phyloP scores from a whole-genome alignment of 257 asterid genomes.

The Solanum sejunctum region DNA sequence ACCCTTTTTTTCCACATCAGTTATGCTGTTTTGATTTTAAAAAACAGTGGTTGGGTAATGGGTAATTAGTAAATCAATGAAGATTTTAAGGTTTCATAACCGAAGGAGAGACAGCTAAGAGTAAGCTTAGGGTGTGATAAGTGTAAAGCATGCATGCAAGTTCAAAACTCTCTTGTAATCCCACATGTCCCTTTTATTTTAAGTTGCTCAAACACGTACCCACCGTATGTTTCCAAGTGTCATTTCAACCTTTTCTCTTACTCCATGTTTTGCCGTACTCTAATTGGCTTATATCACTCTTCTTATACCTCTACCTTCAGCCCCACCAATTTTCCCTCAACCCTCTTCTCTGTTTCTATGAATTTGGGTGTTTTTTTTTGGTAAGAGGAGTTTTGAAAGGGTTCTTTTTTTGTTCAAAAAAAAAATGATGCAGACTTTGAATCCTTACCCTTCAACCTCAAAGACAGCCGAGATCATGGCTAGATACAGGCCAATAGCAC shows the following conservation, averaged over 20 bases:
- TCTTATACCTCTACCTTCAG: constrained; percentile 10
- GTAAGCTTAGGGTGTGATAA: constrained; percentile 7
- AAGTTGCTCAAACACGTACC: constrained; percentile 66
- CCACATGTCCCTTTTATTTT: constrained; percentile 58
- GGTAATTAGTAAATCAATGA: not conserved
- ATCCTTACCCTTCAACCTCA: constrained; percentile 37
- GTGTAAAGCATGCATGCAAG: constrained; percentile 71
- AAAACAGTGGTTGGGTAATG: not conserved
- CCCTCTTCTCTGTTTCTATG: not conserved
- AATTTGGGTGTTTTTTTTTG: not conserved
- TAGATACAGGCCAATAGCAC: constrained; percentile 82
- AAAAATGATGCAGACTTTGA: constrained; percentile 58
- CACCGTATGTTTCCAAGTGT: constrained; percentile 70
- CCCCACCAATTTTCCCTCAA: not conserved
- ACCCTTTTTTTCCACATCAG: not conserved
- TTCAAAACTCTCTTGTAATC: constrained; percentile 13
- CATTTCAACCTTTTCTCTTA: constrained; percentile 5
- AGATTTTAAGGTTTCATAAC: not conserved
- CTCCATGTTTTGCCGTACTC: constrained; percentile 53
- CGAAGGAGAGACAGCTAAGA: not conserved
- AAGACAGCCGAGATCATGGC: constrained; percentile 91
- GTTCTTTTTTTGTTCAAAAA: not conserved
- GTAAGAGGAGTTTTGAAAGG: not conserved
- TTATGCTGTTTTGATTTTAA: not conserved
- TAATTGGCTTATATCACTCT: constrained; percentile 26